A percentile compares a stretch with the other conserved stretches of the same genome.
phyloP scores from a whole-genome alignment of 306 rosid genomes.

The Fragaria iinumae region DNA sequence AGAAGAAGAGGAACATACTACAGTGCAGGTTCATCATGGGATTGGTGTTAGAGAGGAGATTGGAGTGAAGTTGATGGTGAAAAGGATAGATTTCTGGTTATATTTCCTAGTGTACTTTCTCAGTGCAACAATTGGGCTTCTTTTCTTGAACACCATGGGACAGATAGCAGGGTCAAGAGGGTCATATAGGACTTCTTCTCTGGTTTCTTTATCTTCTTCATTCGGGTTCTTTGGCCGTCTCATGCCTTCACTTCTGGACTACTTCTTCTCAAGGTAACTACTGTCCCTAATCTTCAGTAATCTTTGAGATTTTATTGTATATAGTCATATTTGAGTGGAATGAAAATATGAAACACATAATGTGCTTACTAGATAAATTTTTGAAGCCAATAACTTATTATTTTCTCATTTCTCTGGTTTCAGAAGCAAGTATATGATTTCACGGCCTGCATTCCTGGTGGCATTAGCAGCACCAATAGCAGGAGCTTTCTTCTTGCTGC shows the following conservation, averaged over 20 bases:
- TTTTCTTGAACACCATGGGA: conserved; percentile 86
- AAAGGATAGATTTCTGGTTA: conserved; percentile 73
- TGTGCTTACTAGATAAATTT: background rate
- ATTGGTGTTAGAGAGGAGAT: conserved; percentile 56
- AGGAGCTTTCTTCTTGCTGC: conserved; percentile 61
- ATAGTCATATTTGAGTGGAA: no score
- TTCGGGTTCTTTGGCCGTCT: conserved; percentile 94
- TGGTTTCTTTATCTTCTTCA: conserved; percentile 80
- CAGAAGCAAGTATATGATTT: conserved; percentile 51
- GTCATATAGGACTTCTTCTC: conserved; percentile 47
- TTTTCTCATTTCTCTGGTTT: background rate
- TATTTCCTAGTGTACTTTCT: conserved; percentile 57
- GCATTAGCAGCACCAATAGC: conserved; percentile 48
- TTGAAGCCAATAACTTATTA: background rate
- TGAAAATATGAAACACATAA: background rate
- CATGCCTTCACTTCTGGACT: conserved; percentile 61
- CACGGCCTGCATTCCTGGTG: conserved; percentile 52
- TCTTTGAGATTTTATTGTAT: background rate
- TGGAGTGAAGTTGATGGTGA: conserved; percentile 67
- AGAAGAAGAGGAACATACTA: conserved; percentile 7
- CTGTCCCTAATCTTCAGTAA: background rate
- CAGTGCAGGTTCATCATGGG: conserved; percentile 2
- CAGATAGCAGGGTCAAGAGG: conserved; percentile 87
- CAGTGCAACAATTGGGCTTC: conserved; percentile 80
- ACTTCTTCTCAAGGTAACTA: conserved; percentile 56